These are phyloP conservation scores for Kodamaea nitidulidarum DNA, from an alignment of 805 yeast species.

Conservation along the genomic window DNA sequence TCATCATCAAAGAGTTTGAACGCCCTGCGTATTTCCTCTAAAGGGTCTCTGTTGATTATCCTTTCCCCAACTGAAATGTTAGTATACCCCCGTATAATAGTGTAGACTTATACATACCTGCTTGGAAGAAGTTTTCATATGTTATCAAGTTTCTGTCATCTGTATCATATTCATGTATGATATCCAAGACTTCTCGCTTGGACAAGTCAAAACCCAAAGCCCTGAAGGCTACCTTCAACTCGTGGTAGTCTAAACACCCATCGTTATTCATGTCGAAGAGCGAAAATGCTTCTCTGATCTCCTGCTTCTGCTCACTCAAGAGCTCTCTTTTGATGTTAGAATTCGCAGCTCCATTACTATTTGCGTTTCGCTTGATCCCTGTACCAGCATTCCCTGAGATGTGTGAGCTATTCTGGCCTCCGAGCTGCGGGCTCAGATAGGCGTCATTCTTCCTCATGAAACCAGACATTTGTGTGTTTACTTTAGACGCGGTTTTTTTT, in stretches of 20 bases:
- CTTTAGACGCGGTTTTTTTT: slow-evolving; percentile 1
- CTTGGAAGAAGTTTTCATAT: slow-evolving; percentile 76
- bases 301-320: slow-evolving; percentile 83
- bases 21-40: slow-evolving; percentile 88
- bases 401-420: slow-evolving; percentile 3
- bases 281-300: slow-evolving; percentile 86
- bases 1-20: slow-evolving; percentile 88
- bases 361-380: slow-evolving; percentile 5
- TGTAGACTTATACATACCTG: slow-evolving; percentile 44
- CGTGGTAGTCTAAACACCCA: slow-evolving; percentile 88
- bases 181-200: slow-evolving; percentile 67
- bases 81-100: slow-evolving; percentile 13
- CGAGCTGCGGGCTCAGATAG: slow-evolving; percentile 7
- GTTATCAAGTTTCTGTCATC: slow-evolving; percentile 69
- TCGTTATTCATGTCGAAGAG: slow-evolving; percentile 91
- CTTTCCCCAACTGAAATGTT: slow-evolving; percentile 60
- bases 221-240: slow-evolving; percentile 85
- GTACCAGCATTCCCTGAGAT: slow-evolving; percentile 1
- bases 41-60: slow-evolving; percentile 84
- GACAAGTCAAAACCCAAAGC: slow-evolving; percentile 88
- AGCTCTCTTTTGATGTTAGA: slow-evolving; percentile 56
- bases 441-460: slow-evolving; percentile 8
- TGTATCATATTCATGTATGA: slow-evolving; percentile 77
- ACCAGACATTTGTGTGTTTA: slow-evolving; percentile 5
- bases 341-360: slow-evolving; percentile 2